These are phyloP conservation scores for Globisporangium heterothallicum DNA, from an alignment of 352 stramenopile species.

Conservation along the genomic window DNA sequence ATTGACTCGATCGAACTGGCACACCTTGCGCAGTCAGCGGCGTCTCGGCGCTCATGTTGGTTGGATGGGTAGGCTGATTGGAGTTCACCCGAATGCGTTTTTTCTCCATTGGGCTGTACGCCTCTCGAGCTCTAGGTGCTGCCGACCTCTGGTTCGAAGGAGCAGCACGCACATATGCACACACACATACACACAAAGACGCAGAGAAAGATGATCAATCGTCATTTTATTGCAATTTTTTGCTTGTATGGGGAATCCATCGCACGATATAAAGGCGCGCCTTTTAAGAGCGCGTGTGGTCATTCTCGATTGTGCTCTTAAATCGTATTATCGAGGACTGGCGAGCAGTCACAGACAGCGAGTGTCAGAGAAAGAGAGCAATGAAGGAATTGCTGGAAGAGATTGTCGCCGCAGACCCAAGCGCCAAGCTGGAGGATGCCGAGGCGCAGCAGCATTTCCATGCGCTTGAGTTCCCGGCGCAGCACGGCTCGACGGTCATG, in stretches of 20 bases:
- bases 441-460: constrained; percentile 68
- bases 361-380: not conserved
- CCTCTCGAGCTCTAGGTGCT: not conserved
- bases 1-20: constrained; percentile 5
- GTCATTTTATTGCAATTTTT: too few relatives aligned
- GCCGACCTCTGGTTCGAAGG: constrained; percentile 18
- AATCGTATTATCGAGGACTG: too few relatives aligned
- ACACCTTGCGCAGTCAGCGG: constrained; percentile 1
- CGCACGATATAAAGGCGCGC: too few relatives aligned
- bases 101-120: constrained; percentile 15
- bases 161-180: too few relatives aligned
- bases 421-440: constrained; percentile 13
- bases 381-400: constrained; percentile 28
- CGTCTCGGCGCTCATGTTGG: not conserved
- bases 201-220: too few relatives aligned
- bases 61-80: constrained; percentile 10
- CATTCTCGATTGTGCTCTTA: too few relatives aligned
- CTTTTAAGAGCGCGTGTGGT: too few relatives aligned
- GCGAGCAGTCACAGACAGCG: too few relatives aligned
- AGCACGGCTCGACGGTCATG: constrained; percentile 61
- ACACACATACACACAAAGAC: too few relatives aligned
- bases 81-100: constrained; percentile 26
- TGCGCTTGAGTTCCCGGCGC: constrained; percentile 58
- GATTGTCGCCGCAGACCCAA: constrained; percentile 34
- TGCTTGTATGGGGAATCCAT: too few relatives aligned